Base-by-base conservation (phyloP, 306 rosid species). In the Trichosanthes cucumerina region DNA sequence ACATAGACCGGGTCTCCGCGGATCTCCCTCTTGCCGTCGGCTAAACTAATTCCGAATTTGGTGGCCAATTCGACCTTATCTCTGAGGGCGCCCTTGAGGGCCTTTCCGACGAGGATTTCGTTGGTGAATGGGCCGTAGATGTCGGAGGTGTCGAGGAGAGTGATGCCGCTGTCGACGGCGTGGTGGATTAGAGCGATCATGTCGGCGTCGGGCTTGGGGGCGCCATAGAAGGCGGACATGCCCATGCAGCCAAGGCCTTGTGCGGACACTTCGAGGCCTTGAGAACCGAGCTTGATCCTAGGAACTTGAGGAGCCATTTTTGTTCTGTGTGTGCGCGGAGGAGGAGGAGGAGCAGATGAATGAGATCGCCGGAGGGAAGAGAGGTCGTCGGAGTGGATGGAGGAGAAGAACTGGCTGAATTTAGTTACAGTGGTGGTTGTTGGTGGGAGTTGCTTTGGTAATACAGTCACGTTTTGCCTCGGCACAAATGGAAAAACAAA, bases 221-320 rank as follows among this genome's bases (percentile, higher is more conserved):
- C 16, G 54, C 75, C 75, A 19, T 69, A 69, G 75, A 28, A 78
- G 46, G 83, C 81, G 24, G 97, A 86, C 98, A 93, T 91, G 13
- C 90, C 83, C 96, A 89, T 85, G 76, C 97, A 91, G 4, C 96
- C 93, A 31, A 91, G 88, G 59, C 93, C 96, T 36, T 91, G 92
- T 1, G 79, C 76, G 0, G 96, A 89, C 2, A 89, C 92, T 58
- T 85, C 92, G 28, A 90, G 59, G 23, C 96, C 96, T 53, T 87
- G 83, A 12, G 92, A 90, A 0, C 92, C 96, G 46, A 90, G 81
- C 83, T 88, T 90, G 80, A 90, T 90, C 77, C 89, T 88, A 9
- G 83, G 82, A 9, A 87, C 4, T 69, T 69, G 52, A 28, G 50
- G 60, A 38, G 84, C 83, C 95, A 86, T 87, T 33, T 39, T n/a